Percentiles rank a stretch among this genome's conserved stretches.
phyloP scores from a whole-genome alignment of 306 rosid genomes.

The Quercus rubra region DNA sequence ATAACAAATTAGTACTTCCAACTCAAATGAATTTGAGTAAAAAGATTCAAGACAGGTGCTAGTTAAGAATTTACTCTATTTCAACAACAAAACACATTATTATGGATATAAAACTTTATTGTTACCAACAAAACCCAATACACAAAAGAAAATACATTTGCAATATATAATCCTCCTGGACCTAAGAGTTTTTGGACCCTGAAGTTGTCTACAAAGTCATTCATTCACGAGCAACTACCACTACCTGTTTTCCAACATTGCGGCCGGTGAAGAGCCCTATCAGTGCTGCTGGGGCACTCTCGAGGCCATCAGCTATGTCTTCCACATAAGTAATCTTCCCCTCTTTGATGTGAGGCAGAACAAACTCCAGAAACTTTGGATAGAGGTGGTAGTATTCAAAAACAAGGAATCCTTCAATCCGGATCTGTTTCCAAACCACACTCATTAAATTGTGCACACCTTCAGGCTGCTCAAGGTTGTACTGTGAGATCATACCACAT shows the following conservation, averaged over 20 bases:
- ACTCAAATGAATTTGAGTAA: too few relatives aligned
- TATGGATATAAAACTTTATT: too few relatives aligned
- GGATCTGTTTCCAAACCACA: slow-evolving; percentile 2
- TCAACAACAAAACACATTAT: too few relatives aligned
- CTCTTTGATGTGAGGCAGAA: slow-evolving; percentile 24
- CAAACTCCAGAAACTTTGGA: slow-evolving; percentile 12
- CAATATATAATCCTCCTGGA: not conserved
- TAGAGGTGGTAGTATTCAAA: slow-evolving; percentile 10
- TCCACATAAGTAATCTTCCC: slow-evolving; percentile 29
- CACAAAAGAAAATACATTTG: too few relatives aligned
- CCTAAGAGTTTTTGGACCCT: not conserved
- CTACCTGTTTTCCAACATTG: slow-evolving; percentile 38
- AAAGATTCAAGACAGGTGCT: too few relatives aligned
- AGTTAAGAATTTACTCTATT: too few relatives aligned
- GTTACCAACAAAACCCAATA: too few relatives aligned
- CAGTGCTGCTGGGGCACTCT: slow-evolving; percentile 29
- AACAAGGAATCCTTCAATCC: slow-evolving; percentile 21
- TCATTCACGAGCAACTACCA: slow-evolving; percentile 16
- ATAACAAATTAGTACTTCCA: too few relatives aligned
- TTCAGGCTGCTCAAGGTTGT: slow-evolving; percentile 31
- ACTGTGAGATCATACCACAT: slow-evolving; percentile 46
- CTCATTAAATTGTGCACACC: slow-evolving; percentile 18
- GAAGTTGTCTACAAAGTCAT: not conserved
- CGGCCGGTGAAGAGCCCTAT: slow-evolving; percentile 32
- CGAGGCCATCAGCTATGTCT: slow-evolving; percentile 33